Evolutionary conservation across 2,329 filamentous ascomycete species (phyloP).

Genomic region (Fusarium camptoceras): DNA sequence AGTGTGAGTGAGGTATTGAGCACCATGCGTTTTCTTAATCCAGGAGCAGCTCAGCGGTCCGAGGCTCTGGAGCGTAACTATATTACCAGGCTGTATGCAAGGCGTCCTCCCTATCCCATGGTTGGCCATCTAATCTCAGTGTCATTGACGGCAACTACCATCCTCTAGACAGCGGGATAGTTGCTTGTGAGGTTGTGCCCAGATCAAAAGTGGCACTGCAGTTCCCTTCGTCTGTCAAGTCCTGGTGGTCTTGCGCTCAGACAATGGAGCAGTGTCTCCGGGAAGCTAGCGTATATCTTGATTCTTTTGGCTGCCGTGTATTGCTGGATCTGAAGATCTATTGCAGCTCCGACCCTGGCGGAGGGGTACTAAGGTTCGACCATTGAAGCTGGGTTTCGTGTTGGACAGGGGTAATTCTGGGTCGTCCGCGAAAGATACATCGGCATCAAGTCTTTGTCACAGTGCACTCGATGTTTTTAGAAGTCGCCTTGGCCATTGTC

Average conservation of each 20-base stretch:
- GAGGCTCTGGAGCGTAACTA: not conserved
- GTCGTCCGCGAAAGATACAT: conserved; percentile 13
- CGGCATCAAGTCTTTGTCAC: conserved; percentile 25
- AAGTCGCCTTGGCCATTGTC: not conserved
- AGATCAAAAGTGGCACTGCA: conserved; percentile 10
- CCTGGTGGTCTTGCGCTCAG: not conserved
- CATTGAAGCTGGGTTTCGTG: conserved; percentile 1
- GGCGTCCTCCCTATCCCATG: not conserved
- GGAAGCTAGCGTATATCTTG: conserved; percentile 19
- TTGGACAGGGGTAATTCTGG: conserved; percentile 18
- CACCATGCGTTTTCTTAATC: not conserved
- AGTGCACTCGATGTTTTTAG: conserved; percentile 21
- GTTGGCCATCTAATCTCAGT: conserved; percentile 1
- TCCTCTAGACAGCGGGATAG: not conserved
- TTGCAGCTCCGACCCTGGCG: conserved; percentile 25
- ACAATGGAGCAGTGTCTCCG: conserved; percentile 35
- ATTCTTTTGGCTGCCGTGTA: conserved; percentile 20
- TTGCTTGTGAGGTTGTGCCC: conserved; percentile 8
- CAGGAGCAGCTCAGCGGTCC: not conserved
- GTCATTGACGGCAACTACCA: conserved; percentile 7
- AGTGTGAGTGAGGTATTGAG: not conserved
- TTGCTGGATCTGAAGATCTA: conserved; percentile 41
- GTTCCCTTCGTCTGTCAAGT: not conserved
- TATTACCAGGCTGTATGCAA: not conserved
- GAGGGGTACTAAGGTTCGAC: conserved; percentile 33